Conservation (phyloP, 176 grass and related monocot species). For the Bothriochloa decipiens region DNA sequence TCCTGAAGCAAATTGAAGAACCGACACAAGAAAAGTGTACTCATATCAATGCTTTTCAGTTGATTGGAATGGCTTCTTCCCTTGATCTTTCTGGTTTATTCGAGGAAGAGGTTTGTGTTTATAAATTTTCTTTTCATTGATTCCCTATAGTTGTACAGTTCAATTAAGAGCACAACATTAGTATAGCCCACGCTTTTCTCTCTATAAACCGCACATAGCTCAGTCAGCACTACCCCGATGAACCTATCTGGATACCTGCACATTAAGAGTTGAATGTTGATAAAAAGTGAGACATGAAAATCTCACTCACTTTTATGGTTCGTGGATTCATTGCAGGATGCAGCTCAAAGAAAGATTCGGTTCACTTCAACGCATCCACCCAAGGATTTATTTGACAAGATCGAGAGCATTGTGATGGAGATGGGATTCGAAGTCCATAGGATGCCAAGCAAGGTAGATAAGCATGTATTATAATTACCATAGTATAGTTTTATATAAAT, state of each 20-base stretch:
- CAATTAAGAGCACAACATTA: neutral
- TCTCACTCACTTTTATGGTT: slow-evolving; percentile 23
- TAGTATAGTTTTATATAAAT: neutral
- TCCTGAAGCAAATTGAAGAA: slow-evolving; percentile 56
- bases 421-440: slow-evolving; percentile 74
- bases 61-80: slow-evolving; percentile 87
- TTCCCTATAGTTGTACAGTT: neutral
- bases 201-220: neutral
- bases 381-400: slow-evolving; percentile 70
- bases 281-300: neutral
- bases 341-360: slow-evolving; percentile 72
- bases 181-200: neutral
- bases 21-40: slow-evolving; percentile 43
- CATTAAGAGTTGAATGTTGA: neutral
- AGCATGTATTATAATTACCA: neutral
- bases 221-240: neutral
- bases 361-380: slow-evolving; percentile 74
- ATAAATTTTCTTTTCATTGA: slow-evolving; percentile 1
- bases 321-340: slow-evolving; percentile 51
- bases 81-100: slow-evolving; percentile 93
- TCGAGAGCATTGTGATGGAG: slow-evolving; percentile 55
- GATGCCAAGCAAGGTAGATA: slow-evolving; percentile 55
- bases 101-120: slow-evolving; percentile 81
- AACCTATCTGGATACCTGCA: slow-evolving; percentile 14
- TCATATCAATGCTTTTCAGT: slow-evolving; percentile 84